These are phyloP conservation scores for Trichoderma semiorbis DNA, from an alignment of 2,329 filamentous ascomycete genomes.

Conservation along the genomic window DNA sequence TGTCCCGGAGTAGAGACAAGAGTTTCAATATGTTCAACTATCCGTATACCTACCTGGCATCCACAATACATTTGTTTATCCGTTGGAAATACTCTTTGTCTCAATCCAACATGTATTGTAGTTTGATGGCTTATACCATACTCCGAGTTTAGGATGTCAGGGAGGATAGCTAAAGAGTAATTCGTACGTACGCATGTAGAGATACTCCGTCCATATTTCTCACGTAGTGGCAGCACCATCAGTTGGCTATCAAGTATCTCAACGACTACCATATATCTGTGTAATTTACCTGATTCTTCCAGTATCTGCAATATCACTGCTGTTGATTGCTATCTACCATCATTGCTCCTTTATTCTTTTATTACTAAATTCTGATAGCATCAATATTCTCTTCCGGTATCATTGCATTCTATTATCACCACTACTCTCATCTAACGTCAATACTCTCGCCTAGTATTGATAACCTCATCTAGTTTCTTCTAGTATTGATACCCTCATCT, in stretches of 20 bases:
- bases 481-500: too few relatives aligned
- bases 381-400: neutral
- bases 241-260: neutral
- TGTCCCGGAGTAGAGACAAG: rapidly evolving
- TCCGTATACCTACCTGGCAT: neutral
- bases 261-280: neutral
- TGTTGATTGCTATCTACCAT: rapidly evolving
- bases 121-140: neutral
- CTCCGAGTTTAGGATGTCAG: neutral
- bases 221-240: neutral
- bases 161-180: neutral
- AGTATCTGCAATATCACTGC: neutral
- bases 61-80: neutral
- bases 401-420: too few relatives aligned
- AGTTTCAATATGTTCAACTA: neutral
- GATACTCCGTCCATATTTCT: neutral
- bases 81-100: neutral
- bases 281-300: neutral
- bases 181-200: neutral
- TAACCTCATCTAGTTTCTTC: neutral
- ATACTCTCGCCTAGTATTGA: neutral
- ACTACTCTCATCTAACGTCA: neutral
- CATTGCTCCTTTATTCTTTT: neutral
- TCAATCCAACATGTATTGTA: neutral
- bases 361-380: neutral